Evolutionary conservation across 345 rosid genomes (phyloP).

Genomic region (Anacardium occidentale): DNA sequence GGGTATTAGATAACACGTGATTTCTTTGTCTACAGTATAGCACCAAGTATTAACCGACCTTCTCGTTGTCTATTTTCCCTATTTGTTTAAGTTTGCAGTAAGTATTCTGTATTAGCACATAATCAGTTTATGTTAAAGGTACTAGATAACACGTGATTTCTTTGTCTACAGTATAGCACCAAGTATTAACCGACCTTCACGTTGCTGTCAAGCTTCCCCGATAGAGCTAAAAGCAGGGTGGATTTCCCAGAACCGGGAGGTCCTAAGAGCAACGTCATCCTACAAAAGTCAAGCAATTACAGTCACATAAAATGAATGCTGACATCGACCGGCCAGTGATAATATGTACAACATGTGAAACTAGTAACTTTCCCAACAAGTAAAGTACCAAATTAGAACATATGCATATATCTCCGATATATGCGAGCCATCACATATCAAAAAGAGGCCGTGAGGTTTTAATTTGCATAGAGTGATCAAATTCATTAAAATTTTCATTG

Average conservation of each 20-base stretch:
- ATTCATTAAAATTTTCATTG: too few species aligned
- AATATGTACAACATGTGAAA: slow-evolving; percentile 12
- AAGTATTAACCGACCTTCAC: slow-evolving; percentile 48
- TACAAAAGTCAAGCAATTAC: slow-evolving; percentile 20
- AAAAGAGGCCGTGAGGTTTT: background rate
- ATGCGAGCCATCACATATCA: too few species aligned
- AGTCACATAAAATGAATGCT: background rate
- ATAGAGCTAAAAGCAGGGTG: slow-evolving; percentile 71
- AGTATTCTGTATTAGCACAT: too few species aligned
- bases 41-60: slow-evolving; percentile 41
- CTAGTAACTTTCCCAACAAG: slow-evolving; percentile 2
- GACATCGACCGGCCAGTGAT: background rate
- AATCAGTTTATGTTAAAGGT: background rate
- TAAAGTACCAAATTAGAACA: background rate
- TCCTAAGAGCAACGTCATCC: slow-evolving; percentile 94
- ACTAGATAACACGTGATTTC: slow-evolving; percentile 18
- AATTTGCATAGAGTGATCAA: background rate
- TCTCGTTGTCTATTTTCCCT: slow-evolving; percentile 17
- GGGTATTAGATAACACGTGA: background rate
- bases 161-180: slow-evolving; percentile 25
- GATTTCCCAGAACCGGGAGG: slow-evolving; percentile 97
- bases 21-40: background rate
- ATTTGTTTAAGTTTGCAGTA: background rate
- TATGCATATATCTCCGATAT: background rate
- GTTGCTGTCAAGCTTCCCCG: slow-evolving; percentile 66